phyloP scores from a whole-genome alignment of 1,139 yeast genomes.

The Candida glucosophila region DNA sequence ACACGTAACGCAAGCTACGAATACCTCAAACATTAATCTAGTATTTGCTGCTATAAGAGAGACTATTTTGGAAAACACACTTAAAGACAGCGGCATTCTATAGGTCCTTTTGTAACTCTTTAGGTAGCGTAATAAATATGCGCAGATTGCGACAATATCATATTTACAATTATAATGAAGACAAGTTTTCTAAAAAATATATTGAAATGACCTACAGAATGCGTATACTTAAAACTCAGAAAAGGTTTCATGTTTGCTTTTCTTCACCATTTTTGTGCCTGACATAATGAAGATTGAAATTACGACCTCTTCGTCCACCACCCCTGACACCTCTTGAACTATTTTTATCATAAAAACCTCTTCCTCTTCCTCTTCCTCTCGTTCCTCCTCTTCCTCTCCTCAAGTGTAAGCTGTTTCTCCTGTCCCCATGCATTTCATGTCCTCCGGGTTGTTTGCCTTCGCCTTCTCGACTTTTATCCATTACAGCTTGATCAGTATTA shows the following conservation, averaged over 20 bases:
- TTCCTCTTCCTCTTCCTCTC: constrained; percentile 9
- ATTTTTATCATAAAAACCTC: constrained; percentile 1
- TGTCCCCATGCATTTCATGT: constrained; percentile 3
- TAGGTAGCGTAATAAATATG: no score
- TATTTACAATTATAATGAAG: no score
- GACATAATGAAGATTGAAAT: constrained; percentile 20
- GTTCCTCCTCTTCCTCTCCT: constrained; percentile 12
- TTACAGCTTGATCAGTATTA: constrained; percentile 2
- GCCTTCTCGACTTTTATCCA: constrained; percentile 1
- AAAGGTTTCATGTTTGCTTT: no score
- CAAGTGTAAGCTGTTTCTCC: constrained; percentile 5
- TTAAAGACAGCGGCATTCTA: constrained; percentile 79
- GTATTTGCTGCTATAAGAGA: constrained; percentile 91
- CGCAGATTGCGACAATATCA: no score
- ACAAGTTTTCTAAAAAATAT: no score
- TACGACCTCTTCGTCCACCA: constrained; percentile 5
- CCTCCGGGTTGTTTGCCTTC: background rate
- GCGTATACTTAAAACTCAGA: no score
- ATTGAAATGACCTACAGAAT: no score
- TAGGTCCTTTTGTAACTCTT: constrained; percentile 10
- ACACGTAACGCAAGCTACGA: constrained; percentile 92
- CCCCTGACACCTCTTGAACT: constrained; percentile 2
- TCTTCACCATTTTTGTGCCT: constrained; percentile 13
- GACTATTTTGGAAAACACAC: constrained; percentile 75
- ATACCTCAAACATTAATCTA: constrained; percentile 77